Base-by-base conservation (phyloP, 805 yeast species). In the Metschnikowia anglica region DNA sequence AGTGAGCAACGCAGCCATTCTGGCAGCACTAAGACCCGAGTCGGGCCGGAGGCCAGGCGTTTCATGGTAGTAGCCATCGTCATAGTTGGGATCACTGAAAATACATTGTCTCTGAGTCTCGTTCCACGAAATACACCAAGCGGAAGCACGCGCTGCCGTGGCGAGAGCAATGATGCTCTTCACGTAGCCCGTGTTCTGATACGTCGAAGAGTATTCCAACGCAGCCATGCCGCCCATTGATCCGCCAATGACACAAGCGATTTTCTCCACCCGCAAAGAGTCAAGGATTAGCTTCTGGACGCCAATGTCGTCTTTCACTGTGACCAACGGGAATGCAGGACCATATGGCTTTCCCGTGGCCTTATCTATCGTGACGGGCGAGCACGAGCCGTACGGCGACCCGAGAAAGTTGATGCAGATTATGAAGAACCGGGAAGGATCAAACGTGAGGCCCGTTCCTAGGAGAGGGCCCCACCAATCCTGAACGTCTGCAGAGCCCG, bases 381-480 rank as follows among this genome's bases (percentile, higher is more conserved):
- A 87, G 17, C 95, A 91, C 4, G 95, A 81, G 0, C 99, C 99
- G 58, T 93, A 93, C 0, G 99, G 99, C 0, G 96, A 88, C 0
- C 98, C 98, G 48, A 93, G 73, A n/a, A 95, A 84, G 60, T 93
- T 91, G 44, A 91, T 66, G 60, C 99, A 91, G 12, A 93, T 74
- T 34, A 93, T 80, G 62, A 88, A 88, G 62, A 83, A 93, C 51
- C 85, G 76, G 0, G 89, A 72, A 0, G 97, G 96, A 65, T 93
- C 99, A 63, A 93, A 88, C 1, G 98, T 95, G 44, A 83, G 77
- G 11, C 80, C 85, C 3, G 80, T 77, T 0, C 98, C 99, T 21
- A 93, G 67, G 18, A 93, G 65, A 0, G 98, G 97, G 0, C 98
- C 97, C 99, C 99, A 93, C 99, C 99, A 93, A 58, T 93, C 99